Evolutionary conservation across 1,284 basidiomycete genomes (phyloP).

Genomic region (Inonotus obliquus): DNA sequence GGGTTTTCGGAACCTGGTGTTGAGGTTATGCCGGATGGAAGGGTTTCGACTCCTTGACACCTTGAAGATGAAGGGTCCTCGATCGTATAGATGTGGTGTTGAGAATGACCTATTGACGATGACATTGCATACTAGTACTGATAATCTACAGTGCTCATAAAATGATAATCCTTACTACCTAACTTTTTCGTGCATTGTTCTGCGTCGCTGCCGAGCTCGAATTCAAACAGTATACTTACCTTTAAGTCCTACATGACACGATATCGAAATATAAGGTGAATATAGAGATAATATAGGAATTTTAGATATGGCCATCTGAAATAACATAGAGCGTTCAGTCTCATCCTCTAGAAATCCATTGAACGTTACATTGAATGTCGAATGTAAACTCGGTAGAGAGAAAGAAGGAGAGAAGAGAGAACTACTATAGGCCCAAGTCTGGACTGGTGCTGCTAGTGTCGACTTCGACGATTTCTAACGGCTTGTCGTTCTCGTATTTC

Average conservation of each 20-base stretch:
- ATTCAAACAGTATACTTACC: neutral
- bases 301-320: too few relatives aligned
- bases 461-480: neutral
- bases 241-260: too few relatives aligned
- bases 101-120: too few relatives aligned
- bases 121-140: neutral
- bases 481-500: conserved; percentile 20
- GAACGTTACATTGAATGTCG: too few relatives aligned
- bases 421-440: neutral
- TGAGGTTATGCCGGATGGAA: conserved; percentile 37
- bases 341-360: too few relatives aligned
- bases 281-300: too few relatives aligned
- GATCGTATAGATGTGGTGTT: too few relatives aligned
- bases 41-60: conserved; percentile 31
- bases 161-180: neutral
- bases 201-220: neutral
- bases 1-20: conserved; percentile 54
- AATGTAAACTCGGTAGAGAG: too few relatives aligned
- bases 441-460: neutral
- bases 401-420: neutral
- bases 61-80: too few relatives aligned
- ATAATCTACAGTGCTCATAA: neutral
- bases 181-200: neutral
- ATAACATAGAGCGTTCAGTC: too few relatives aligned
- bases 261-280: conserved; percentile 10